These are phyloP conservation scores for Leptographium lundbergii DNA, from an alignment of 2,329 filamentous ascomycete species.

Conservation along the genomic window DNA sequence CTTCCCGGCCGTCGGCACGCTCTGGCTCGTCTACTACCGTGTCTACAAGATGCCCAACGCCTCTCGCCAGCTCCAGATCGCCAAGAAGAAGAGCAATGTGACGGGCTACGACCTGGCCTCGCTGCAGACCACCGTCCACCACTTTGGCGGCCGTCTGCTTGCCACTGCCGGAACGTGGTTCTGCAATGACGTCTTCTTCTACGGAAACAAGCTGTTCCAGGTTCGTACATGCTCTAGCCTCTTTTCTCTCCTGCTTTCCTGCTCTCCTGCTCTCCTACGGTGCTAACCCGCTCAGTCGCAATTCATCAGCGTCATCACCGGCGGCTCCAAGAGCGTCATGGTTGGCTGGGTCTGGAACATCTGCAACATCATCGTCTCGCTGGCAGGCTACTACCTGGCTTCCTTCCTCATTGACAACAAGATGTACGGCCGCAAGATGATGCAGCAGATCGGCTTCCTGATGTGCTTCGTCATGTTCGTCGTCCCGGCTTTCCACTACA, in stretches of 20 bases:
- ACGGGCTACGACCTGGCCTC: slow-evolving; percentile 89
- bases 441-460: slow-evolving; percentile 90
- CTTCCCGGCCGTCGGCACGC: slow-evolving; percentile 76
- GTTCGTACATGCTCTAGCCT: not conserved
- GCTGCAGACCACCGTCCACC: slow-evolving; percentile 60
- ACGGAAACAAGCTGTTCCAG: slow-evolving; percentile 41
- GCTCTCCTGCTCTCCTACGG: not conserved
- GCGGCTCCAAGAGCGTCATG: slow-evolving; percentile 50
- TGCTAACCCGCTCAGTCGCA: slow-evolving; percentile 4
- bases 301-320: slow-evolving; percentile 13
- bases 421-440: slow-evolving; percentile 88
- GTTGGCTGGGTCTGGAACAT: slow-evolving; percentile 86
- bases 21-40: slow-evolving; percentile 95
- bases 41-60: slow-evolving; percentile 88
- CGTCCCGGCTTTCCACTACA: slow-evolving; percentile 76
- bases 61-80: slow-evolving; percentile 65
- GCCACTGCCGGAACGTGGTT: slow-evolving; percentile 88
- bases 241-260: not conserved
- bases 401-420: slow-evolving; percentile 90
- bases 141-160: slow-evolving; percentile 77
- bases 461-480: slow-evolving; percentile 91
- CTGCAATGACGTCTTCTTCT: slow-evolving; percentile 97
- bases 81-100: slow-evolving; percentile 76
- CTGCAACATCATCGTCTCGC: slow-evolving; percentile 76
- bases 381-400: slow-evolving; percentile 81